Evolutionary conservation across 208 protist genomes (phyloP), one percentile per base, ranked within the genome.

Genomic region (Phytomonas francai): DNA sequence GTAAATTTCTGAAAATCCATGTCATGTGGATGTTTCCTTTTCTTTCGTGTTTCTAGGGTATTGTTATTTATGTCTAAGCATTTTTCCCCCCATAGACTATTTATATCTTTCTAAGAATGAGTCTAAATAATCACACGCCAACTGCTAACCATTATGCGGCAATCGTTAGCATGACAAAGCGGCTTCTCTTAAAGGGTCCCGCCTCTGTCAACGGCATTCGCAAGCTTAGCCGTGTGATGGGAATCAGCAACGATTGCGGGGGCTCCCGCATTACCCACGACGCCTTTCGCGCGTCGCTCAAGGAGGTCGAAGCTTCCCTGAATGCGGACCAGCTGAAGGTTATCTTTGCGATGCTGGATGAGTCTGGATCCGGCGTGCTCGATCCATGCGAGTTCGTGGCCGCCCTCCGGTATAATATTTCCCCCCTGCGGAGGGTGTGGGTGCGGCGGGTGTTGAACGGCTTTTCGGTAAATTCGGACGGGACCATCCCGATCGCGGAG

Each of bases 361-460:
- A 87, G 56, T 69, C 27, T n/a, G 83, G 85, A 27, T 72, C 63
- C 9, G 76, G 74, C 19, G 73, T 64, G 6, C 69, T 95, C 12
- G 87, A 92, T 62, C 84, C 89, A 0, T 82, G 78, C 0, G 85
- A 89, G 36, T 92, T 95, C 59, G 73, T 92, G 34, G 79, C 83
- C 3, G 79, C 81, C 27, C 69, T 95, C 66, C 84, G 80, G 32
- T 67, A 65, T 11, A 73, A 81, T 59, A 63, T 92, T 33, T 76
- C 67, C 5, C 76, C 84, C 12, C 6, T 91, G 29, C 83, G 88
- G 19, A 63, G 63, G 14, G 76, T 80, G 51, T 92, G 85, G 84
- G 59, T 92, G 65, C 70, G 51, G 49, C 84, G 89, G 0, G 80
- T 85, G 63, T 92, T 84, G 85, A 63, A 63, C 33, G 59, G 59